These are phyloP conservation scores for Suillus tomentosus DNA, from an alignment of 768 basidiomycete species.

Conservation along the genomic window DNA sequence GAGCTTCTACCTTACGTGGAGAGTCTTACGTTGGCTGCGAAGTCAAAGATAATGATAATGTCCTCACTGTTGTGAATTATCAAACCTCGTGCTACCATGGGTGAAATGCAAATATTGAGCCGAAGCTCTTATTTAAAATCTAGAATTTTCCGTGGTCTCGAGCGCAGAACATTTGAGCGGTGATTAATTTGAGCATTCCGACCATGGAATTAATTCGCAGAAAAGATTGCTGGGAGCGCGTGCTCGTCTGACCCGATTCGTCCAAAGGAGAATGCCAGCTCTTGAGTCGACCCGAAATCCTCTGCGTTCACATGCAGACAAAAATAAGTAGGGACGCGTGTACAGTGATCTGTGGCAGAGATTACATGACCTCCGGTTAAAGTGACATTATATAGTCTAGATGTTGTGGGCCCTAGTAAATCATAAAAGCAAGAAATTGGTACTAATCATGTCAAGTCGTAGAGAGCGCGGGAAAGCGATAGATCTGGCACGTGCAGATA, in stretches of 20 bases:
- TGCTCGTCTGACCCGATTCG: slow-evolving; percentile 19
- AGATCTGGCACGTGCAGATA: slow-evolving; percentile 6
- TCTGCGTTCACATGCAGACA: slow-evolving; percentile 33
- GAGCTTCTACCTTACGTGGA: slow-evolving; percentile 38
- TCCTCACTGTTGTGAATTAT: slow-evolving; percentile 30
- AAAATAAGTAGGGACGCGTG: slow-evolving; percentile 34
- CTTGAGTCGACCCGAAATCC: slow-evolving; percentile 21
- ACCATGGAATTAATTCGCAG: slow-evolving; percentile 38
- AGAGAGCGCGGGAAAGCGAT: slow-evolving; percentile 31
- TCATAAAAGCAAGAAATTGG: slow-evolving; percentile 35
- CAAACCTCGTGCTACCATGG: slow-evolving; percentile 33
- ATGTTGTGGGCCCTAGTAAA: slow-evolving; percentile 36
- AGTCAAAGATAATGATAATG: slow-evolving; percentile 20
- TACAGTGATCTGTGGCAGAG: slow-evolving; percentile 15
- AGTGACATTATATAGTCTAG: slow-evolving; percentile 38
- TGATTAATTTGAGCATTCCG: slow-evolving; percentile 36
- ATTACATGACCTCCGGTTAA: slow-evolving; percentile 22
- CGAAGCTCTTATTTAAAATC: slow-evolving; percentile 25
- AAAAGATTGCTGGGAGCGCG: slow-evolving; percentile 22
- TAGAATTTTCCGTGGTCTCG: slow-evolving; percentile 20
- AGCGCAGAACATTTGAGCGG: slow-evolving; percentile 29
- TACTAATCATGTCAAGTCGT: slow-evolving; percentile 37
- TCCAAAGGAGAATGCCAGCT: slow-evolving; percentile 16
- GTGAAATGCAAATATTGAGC: slow-evolving; percentile 25
- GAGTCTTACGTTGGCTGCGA: slow-evolving; percentile 23